These are phyloP conservation scores for Alternaria alternata DNA, from an alignment of 2,329 filamentous ascomycete species.

Conservation along the genomic window DNA sequence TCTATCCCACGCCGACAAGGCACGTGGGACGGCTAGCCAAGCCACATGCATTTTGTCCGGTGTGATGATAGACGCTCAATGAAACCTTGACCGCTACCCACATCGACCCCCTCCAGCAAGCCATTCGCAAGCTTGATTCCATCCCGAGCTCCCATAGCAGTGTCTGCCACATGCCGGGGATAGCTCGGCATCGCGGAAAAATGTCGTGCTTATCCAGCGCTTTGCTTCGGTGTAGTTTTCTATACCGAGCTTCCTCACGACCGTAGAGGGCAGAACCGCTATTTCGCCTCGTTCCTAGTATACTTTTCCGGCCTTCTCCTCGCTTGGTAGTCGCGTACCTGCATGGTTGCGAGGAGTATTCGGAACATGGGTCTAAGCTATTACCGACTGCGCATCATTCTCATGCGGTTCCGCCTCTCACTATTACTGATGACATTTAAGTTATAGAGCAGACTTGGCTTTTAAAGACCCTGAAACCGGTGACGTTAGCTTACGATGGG, in stretches of 20 bases:
- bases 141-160: conserved; percentile 7
- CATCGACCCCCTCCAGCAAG: conserved; percentile 3
- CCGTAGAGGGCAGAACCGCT: conserved; percentile 7
- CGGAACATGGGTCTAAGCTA: conserved; percentile 2
- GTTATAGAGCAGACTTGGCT: not conserved
- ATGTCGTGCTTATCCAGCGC: conserved; percentile 21
- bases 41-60: conserved; percentile 10
- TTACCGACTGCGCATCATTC: not conserved
- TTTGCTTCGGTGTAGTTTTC: conserved; percentile 37
- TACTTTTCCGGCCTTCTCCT: conserved; percentile 18
- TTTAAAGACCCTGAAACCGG: not conserved
- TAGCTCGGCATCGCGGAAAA: conserved; percentile 36
- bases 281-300: conserved; percentile 10
- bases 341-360: conserved; percentile 15
- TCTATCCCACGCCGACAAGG: conserved; percentile 34
- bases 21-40: conserved; percentile 23
- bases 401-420: conserved; percentile 3
- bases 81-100: conserved; percentile 8
- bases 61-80: conserved; percentile 2
- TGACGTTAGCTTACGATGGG: conserved; percentile 2
- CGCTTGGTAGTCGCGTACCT: conserved; percentile 15
- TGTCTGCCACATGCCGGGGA: conserved; percentile 5
- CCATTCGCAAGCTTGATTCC: conserved; percentile 28
- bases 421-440: not conserved
- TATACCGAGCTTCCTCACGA: conserved; percentile 20